Percentiles rank a stretch among this genome's conserved stretches.
phyloP scores from a whole-genome alignment of 1,284 basidiomycete genomes.

The Austroboletus niveus region DNA sequence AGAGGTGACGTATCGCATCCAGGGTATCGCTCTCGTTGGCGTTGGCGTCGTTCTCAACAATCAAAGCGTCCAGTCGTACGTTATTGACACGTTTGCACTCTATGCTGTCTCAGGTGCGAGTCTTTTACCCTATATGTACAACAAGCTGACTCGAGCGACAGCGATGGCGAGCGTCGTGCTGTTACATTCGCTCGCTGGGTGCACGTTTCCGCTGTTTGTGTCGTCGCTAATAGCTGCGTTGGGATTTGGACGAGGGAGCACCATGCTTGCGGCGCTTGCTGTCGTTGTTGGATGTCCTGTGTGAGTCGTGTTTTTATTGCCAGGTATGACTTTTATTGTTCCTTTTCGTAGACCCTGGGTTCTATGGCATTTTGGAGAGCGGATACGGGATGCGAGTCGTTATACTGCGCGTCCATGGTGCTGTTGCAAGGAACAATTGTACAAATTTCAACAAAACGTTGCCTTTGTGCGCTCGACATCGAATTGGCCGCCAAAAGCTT shows the following conservation, averaged over 20 bases:
- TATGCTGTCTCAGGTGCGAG: conserved; percentile 49
- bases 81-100: conserved; percentile 55
- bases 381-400: conserved; percentile 24
- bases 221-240: conserved; percentile 62
- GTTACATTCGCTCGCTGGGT: conserved; percentile 59
- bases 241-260: conserved; percentile 64
- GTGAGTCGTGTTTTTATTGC: conserved; percentile 35
- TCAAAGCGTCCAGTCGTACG: conserved; percentile 49
- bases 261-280: conserved; percentile 54
- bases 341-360: conserved; percentile 18
- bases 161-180: conserved; percentile 59
- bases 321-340: conserved; percentile 3
- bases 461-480: too few relatives aligned
- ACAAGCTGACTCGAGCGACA: conserved; percentile 16
- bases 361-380: conserved; percentile 26
- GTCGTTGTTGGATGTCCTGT: conserved; percentile 63
- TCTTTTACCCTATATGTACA: not conserved
- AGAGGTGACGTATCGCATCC: not conserved
- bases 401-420: not conserved
- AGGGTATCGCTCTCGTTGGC: conserved; percentile 55
- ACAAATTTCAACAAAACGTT: too few relatives aligned
- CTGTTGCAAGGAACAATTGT: too few relatives aligned
- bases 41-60: conserved; percentile 45
- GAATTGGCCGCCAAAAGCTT: too few relatives aligned
- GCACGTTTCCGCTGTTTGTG: conserved; percentile 67